Conservation (phyloP, 2,329 filamentous ascomycete genomes). For the Pestalotiopsis sp. region DNA sequence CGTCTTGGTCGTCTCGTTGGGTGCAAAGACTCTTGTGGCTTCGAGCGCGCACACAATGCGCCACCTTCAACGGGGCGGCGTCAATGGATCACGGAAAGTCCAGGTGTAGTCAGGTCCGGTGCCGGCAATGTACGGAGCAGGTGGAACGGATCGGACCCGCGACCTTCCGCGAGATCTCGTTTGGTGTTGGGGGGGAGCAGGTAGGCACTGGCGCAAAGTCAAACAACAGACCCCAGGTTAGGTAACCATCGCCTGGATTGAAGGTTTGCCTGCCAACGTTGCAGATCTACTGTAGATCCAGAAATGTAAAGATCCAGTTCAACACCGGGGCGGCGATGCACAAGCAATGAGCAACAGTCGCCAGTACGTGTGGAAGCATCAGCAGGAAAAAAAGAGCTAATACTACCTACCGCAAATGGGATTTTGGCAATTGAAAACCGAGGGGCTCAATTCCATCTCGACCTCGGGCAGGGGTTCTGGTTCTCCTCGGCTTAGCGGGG, state of each 20-base stretch:
- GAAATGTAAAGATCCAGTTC: not conserved
- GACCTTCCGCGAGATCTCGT: not conserved
- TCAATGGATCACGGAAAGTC: not conserved
- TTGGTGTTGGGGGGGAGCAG: not conserved
- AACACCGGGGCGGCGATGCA: not conserved
- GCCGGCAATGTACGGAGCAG: not conserved
- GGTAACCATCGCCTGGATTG: not conserved
- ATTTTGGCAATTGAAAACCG: slow-evolving; percentile 9
- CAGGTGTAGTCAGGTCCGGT: not conserved
- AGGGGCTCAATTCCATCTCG: not conserved
- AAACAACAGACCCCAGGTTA: not conserved
- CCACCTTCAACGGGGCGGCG: not conserved
- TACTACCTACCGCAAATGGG: slow-evolving; percentile 1
- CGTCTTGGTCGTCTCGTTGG: slow-evolving; percentile 8
- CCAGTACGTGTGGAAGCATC: not conserved
- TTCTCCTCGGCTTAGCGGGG: slow-evolving; percentile 8
- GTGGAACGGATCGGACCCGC: not conserved
- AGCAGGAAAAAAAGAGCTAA: not conserved
- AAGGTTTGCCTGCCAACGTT: not conserved
- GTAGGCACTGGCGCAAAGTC: not conserved
- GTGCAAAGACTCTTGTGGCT: not conserved
- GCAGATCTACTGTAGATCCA: not conserved
- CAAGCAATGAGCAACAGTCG: not conserved
- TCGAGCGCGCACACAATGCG: not conserved
- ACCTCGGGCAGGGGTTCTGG: not conserved